Percentiles rank a stretch among this genome's conserved stretches.
phyloP scores from a whole-genome alignment of 164 flowering plant genomes.

The Annona squamosa region DNA sequence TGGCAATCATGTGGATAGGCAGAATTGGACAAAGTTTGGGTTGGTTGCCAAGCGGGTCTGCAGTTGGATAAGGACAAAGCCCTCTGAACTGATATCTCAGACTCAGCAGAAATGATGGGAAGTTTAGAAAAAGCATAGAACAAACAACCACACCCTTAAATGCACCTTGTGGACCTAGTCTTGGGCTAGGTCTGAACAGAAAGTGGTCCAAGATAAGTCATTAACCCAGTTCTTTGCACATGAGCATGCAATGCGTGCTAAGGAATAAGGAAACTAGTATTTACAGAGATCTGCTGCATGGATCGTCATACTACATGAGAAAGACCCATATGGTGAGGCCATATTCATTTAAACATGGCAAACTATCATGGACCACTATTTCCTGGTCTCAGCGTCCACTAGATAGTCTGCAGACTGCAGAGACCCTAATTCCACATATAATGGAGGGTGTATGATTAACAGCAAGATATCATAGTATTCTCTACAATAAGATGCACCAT shows the following conservation, averaged over 20 bases:
- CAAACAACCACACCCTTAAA: background rate
- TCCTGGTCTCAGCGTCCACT: background rate
- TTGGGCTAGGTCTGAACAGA: background rate
- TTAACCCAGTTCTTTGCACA: background rate
- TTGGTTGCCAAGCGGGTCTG: background rate
- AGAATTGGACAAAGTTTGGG: background rate
- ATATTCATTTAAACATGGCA: background rate
- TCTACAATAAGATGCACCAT: background rate
- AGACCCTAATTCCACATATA: background rate
- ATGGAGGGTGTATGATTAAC: background rate
- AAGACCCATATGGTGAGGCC: background rate
- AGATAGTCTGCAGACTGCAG: background rate
- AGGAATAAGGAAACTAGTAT: background rate
- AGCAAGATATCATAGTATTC: background rate
- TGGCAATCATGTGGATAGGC: background rate
- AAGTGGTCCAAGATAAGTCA: background rate
- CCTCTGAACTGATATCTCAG: too few relatives aligned
- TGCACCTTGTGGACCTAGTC: background rate
- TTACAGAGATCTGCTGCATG: background rate
- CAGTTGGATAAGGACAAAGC: too few relatives aligned
- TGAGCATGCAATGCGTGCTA: background rate
- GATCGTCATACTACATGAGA: too few relatives aligned
- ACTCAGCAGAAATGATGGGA: too few relatives aligned
- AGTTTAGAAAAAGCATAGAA: too few relatives aligned
- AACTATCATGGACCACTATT: background rate